These are phyloP conservation scores for Syzygium aromaticum DNA, from an alignment of 345 rosid genomes.

Conservation along the genomic window DNA sequence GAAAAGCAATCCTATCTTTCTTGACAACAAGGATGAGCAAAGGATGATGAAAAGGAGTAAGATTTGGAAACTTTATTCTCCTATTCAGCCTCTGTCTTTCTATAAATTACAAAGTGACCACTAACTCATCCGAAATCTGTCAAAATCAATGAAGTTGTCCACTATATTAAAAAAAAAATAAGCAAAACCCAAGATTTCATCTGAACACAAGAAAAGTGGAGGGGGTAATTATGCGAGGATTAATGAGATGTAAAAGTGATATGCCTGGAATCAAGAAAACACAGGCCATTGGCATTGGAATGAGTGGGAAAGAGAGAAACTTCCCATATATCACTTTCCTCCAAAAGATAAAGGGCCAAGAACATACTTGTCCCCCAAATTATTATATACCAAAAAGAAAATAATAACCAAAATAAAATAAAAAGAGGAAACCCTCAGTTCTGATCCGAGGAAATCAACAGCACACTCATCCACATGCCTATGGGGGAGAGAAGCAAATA, in stretches of 20 bases:
- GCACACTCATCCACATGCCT: slow-evolving; percentile 12
- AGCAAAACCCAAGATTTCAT: background rate
- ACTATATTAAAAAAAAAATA: background rate
- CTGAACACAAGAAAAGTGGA: background rate
- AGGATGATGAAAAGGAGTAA: background rate
- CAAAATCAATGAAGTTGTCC: background rate
- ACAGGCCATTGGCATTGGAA: background rate
- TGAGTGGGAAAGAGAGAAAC: slow-evolving; percentile 3
- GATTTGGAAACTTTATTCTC: background rate
- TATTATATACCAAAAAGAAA: background rate
- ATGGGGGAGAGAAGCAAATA: background rate
- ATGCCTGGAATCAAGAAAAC: background rate
- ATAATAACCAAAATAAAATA: background rate
- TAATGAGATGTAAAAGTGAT: background rate
- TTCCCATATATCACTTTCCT: slow-evolving; percentile 4
- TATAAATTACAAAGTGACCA: background rate
- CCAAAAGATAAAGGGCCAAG: slow-evolving; percentile 6
- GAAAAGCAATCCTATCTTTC: background rate
- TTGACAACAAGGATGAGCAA: background rate
- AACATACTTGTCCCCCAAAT: background rate
- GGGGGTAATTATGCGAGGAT: background rate
- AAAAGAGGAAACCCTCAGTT: background rate
- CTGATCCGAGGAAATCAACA: slow-evolving; percentile 5
- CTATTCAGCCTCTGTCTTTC: background rate
- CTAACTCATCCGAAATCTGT: background rate